A percentile compares a stretch with the other conserved stretches of the same genome.
Conservation (phyloP, 306 rosid species). For the Prunus padus region DNA sequence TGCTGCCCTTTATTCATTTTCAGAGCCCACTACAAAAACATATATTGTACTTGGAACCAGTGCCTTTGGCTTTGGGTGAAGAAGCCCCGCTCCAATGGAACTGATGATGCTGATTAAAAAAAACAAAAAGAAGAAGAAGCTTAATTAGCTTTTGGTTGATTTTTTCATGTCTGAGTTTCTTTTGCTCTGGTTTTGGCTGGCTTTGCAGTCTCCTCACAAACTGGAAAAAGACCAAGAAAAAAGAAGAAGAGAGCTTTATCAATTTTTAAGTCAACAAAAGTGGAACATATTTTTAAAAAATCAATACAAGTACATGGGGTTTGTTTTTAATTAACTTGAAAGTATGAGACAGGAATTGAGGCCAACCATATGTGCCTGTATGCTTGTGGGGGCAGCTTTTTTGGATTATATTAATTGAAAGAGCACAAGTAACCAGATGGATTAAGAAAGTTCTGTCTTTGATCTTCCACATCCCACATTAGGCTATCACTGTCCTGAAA, state of each 20-base stretch:
- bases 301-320: not conserved
- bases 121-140: not conserved
- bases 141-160: too few species aligned
- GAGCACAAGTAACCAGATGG: too few species aligned
- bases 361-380: conserved; percentile 49
- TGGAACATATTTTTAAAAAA: not conserved
- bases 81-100: conserved; percentile 17
- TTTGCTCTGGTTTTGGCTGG: conserved; percentile 3
- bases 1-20: conserved; percentile 50
- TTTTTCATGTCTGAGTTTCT: not conserved
- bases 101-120: not conserved
- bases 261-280: not conserved
- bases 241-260: not conserved
- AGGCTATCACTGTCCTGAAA: conserved; percentile 63
- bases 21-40: conserved; percentile 14
- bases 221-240: conserved; percentile 16
- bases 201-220: not conserved
- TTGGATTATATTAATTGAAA: conserved; percentile 43
- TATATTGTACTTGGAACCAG: too few species aligned
- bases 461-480: conserved; percentile 76
- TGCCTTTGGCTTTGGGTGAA: too few species aligned
- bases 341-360: conserved; percentile 37
- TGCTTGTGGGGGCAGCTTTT: conserved; percentile 43
- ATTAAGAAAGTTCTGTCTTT: conserved; percentile 63
- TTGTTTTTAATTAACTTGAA: not conserved